Evolutionary conservation across 306 rosid species (phyloP).

Genomic region (Bauhinia variegata): DNA sequence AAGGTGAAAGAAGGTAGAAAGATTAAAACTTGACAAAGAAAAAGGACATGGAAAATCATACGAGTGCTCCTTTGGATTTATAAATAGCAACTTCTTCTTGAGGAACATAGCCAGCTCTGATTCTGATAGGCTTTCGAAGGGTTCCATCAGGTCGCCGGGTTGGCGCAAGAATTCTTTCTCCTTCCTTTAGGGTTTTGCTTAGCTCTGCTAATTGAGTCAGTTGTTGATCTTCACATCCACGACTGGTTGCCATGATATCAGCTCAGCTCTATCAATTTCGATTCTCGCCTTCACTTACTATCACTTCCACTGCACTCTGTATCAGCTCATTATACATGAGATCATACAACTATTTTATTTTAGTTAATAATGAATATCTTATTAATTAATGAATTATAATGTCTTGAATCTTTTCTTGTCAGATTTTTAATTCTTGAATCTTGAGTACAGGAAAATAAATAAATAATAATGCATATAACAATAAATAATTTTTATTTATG

Average conservation of each 20-base stretch:
- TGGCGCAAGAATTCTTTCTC: constrained; percentile 81
- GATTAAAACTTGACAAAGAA: not conserved
- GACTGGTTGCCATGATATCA: constrained; percentile 49
- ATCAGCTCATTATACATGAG: no score
- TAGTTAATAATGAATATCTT: no score
- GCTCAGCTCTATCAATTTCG: not conserved
- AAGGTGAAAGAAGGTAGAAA: not conserved
- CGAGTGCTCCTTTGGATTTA: constrained; percentile 74
- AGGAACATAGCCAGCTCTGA: constrained; percentile 84
- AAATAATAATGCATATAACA: no score
- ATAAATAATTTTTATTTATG: no score
- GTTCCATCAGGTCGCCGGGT: constrained; percentile 94
- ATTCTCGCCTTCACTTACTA: not conserved
- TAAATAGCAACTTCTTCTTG: constrained; percentile 93
- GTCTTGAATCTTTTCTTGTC: no score
- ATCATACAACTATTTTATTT: no score
- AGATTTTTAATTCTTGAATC: no score
- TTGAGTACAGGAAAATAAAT: no score
- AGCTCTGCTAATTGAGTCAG: constrained; percentile 43
- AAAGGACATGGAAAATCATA: constrained; percentile 33
- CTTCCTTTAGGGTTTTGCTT: constrained; percentile 73
- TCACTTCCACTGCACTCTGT: not conserved
- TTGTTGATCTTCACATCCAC: constrained; percentile 41
- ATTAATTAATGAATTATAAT: no score
- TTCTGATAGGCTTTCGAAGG: constrained; percentile 75